Base-by-base conservation (phyloP, 495 filamentous ascomycete genomes). In the Neurospora sp. region DNA sequence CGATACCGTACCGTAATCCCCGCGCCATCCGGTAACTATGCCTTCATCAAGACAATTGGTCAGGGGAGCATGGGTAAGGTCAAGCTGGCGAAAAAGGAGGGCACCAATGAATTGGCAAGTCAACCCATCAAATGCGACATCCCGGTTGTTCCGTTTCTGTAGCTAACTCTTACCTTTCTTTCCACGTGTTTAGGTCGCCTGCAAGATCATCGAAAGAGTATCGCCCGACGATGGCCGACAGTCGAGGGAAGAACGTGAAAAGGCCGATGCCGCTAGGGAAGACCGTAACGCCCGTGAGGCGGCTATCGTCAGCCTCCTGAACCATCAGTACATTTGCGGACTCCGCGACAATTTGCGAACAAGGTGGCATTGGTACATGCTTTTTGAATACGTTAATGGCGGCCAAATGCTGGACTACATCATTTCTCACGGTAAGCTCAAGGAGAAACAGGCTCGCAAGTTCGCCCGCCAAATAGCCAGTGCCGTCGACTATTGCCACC, bases 381-480 rank as follows among this genome's bases (percentile, higher is more conserved):
- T 99, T 31, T 99, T 98, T 80, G 96, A 99, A 84, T 97, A 97
- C 81, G 96, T 99, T 83, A 98, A 99, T 80, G 96, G 96, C 70
- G 96, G 96, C 16, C 96, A 99, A 82, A 99, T 99, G 96, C 89
- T 99, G 60, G 96, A 99, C 84, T 99, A 99, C 82, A 99, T 99
- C 82, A 99, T 99, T 78, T 97, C 94, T 14, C 96, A 99, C 80
- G 96, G 96, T 70, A 91, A 95, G 74, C 83, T 99, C 77, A 98
- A 98, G 85, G 96, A 99, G 84, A 99, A 99, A 80, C 95, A 97
- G 82, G 96, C 96, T 3, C 91, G 96, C 74, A 99, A 98, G 79
- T 99, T 99, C 79, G 95, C 93, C 31, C 91, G 96, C 37, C 96
- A 99, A 83, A 98, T 99, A 75, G 93, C 96, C 20, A 98, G 96